Evolutionary conservation across 1,284 basidiomycete genomes (phyloP), one percentile per base, ranked within the genome.

Genomic region (Phaffia rhodozyma): DNA sequence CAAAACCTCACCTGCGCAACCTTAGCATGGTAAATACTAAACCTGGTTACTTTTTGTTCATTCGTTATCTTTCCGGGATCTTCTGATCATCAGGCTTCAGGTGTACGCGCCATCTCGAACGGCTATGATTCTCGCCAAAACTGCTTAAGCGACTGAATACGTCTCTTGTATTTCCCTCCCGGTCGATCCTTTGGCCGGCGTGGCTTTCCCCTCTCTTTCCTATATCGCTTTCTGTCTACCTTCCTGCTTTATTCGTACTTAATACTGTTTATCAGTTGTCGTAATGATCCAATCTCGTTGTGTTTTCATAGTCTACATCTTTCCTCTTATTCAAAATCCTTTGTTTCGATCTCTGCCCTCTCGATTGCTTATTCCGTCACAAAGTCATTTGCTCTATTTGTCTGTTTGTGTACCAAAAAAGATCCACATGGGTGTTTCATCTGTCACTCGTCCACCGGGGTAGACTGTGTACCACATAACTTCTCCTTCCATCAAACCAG

Each of bases 81-180:
- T 25, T 52, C 18, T n/a, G 21, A 16, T 11, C 27, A 16, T 55
- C 32, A 61, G 61, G 54, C 57, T 63, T 18, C 61, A 63, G 25
- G 47, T 49, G 29, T 63, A 63, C 49, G 52, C 48, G 47, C 61
- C 61, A 5, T 49, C 61, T 11, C 61, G 54, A 29, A 63, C 61
- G 32, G 61, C 61, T 29, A n/a, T 58, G 29, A 58, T 63, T 34
- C 56, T 63, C 7, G 55, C 55, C 29, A 63, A 63, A 48, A 49
- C 54, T 48, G 55, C 34, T n/a, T 63, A 58, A 53, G 25, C 30
- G 18, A 18, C 11, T 18, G 11, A 53, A 53, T 18, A 32, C 25
- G 11, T 27, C 52, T 32, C 18, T 9, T 53, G 52, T 27, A 20
- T 9, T 13, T 13, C 18, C 30, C 18, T 53, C 30, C 11, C 30